Base-by-base conservation (phyloP, 2,329 filamentous ascomycete genomes). In the Exophiala lecanii-corni region DNA sequence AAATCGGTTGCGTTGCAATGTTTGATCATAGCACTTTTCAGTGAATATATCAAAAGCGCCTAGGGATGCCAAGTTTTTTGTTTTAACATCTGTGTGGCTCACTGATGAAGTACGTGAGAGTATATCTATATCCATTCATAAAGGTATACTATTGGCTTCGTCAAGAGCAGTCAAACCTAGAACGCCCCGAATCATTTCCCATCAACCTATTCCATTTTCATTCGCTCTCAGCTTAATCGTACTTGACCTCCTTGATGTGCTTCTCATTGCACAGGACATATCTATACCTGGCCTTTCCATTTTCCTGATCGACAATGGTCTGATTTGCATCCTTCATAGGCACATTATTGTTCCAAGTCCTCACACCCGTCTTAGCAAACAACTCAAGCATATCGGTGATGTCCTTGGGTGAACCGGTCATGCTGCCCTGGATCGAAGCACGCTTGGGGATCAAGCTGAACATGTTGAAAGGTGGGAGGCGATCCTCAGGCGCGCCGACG, bases 401-500 rank as follows among this genome's bases (percentile, higher is more conserved):
- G 58, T 72, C 68, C 23, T 60, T 57, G 0, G 66, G 64, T 2
- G 63, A 64, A 7, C 70, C 69, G 47, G 72, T 69, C 50, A 59
- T 61, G 7, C 66, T 69, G 7, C 76, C 78, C 1, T 69, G 72
- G 16, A 81, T 59, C 57, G 71, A 75, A 33, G 73, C 60, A 5
- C 75, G 72, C 57, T 80, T 82, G 30, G 60, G 62, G 35, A 86
- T 78, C 41, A 86, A 62, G 2, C 73, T 65, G 54, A 78, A 81
- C 5, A 75, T 76, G 51, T 66, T 72, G 54, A 86, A 70, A 2
- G 66, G 64, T 2, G 78, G 79, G 25, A 71, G 50, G 10, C 62
- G 61, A 40, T 76, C 73, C 56, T 88, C 83, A 0, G 84, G 83
- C 1, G 77, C 77, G 19, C 82, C 83, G 37, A 88, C 72, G 62